Base-by-base conservation (phyloP, 805 yeast species). In the Ogataea dorogensis region DNA sequence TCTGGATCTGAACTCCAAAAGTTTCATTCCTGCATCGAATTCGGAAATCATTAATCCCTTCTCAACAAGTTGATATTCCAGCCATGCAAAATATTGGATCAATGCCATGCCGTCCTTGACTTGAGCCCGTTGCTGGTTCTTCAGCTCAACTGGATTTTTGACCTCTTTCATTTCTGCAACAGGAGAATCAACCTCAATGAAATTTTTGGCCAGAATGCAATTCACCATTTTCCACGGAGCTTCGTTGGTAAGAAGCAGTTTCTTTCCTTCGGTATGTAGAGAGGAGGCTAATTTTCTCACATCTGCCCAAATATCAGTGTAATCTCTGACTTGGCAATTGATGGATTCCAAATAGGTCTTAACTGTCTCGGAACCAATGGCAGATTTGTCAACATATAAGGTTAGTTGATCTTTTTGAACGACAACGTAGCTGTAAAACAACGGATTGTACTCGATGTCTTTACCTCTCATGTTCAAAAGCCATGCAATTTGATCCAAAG, bases 401-500 rank as follows among this genome's bases (percentile, higher is more conserved):
- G 57, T 58, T 16, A 67, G 56, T 9, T 58, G 51, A 17, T 54
- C 63, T 9, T 53, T 64, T 12, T 73, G 63, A 19, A 81, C 66
- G 8, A 81, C 58, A 30, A 71, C 51, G 44, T 75, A 75, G 38
- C 71, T 56, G 58, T 63, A 75, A 46, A 75, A 75, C 12, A 75
- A 68, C 3, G 81, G 80, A 47, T 73, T 75, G 55, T 50, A 75
- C 31, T 70, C 73, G 40, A 75, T 75, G 52, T 75, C 81, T 33
- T 56, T 46, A 25, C 70, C 68, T 46, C 98, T 76, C 38, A 91
- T 63, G 54, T 91, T 91, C 54, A 88, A 73, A 27, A 88, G 63
- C 96, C 96, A 89, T 6, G 95, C 93, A 44, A 88, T 77, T 49
- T 89, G 96, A 63, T 91, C 97, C 34, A 89, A 62, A 4, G 77